These are phyloP conservation scores for Aleurites moluccanus DNA, from an alignment of 441 rosid genomes.

Conservation along the genomic window DNA sequence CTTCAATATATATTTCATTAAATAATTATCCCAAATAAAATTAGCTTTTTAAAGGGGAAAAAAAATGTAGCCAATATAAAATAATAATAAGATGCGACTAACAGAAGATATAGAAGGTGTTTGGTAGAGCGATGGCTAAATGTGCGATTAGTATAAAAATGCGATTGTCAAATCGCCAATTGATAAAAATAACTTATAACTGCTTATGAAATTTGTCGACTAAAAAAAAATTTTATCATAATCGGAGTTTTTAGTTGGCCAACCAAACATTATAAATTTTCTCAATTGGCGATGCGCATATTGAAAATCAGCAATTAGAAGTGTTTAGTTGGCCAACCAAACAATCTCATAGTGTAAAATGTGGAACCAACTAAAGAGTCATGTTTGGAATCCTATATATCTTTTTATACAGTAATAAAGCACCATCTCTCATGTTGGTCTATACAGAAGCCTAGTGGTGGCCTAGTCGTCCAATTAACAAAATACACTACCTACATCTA, in stretches of 20 bases:
- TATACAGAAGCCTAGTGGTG: constrained; percentile 31
- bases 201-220: too few relatives aligned
- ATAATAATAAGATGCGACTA: not conserved
- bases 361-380: not conserved
- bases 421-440: constrained; percentile 36
- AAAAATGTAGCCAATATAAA: not conserved
- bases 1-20: not conserved
- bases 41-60: not conserved
- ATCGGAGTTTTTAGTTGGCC: too few relatives aligned
- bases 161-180: too few relatives aligned
- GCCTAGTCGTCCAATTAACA: constrained; percentile 17
- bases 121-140: too few relatives aligned
- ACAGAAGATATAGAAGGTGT: too few relatives aligned
- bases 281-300: too few relatives aligned
- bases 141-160: too few relatives aligned
- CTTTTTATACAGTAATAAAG: not conserved
- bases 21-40: not conserved
- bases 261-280: too few relatives aligned
- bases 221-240: too few relatives aligned
- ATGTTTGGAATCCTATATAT: not conserved
- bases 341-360: not conserved
- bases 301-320: too few relatives aligned
- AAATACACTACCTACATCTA: not conserved
- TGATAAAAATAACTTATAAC: too few relatives aligned
- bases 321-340: too few relatives aligned